Conservation (phyloP, 805 yeast species). For the Nakazawaea wickerhamii region DNA sequence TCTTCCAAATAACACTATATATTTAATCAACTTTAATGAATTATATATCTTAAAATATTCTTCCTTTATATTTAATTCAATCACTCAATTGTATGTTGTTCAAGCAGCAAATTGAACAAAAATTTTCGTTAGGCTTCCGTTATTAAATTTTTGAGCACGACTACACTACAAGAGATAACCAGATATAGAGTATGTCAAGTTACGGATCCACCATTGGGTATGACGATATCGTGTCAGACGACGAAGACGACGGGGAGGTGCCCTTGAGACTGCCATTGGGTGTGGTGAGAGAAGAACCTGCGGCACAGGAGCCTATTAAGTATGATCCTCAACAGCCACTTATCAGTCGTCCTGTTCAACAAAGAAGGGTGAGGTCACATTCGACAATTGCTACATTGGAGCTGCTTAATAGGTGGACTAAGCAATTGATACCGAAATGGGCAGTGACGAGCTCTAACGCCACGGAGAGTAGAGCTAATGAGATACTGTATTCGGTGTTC, state of each 20-base stretch:
- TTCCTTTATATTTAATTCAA: neutral
- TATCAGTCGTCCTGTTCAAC: neutral
- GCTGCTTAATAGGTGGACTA: constrained; percentile 20
- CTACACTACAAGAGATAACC: neutral
- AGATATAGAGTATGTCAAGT: neutral
- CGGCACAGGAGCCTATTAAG: neutral
- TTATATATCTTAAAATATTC: no score
- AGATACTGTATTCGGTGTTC: constrained; percentile 54
- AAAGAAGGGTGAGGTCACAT: constrained; percentile 1
- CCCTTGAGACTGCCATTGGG: neutral
- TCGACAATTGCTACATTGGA: constrained; percentile 14
- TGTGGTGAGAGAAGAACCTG: neutral
- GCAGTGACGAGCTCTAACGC: constrained; percentile 16
- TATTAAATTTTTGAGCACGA: neutral
- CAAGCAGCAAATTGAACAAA: neutral
- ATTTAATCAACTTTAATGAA: no score
- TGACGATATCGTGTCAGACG: neutral
- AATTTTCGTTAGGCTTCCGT: neutral
- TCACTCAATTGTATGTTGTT: neutral
- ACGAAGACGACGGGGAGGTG: neutral
- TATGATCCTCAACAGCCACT: neutral
- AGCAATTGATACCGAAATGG: constrained; percentile 21
- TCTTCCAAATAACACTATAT: no score
- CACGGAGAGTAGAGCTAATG: constrained; percentile 25
- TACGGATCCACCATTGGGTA: neutral